Base-by-base conservation (phyloP, 352 stramenopile species). In the Phytophthora brassicae region DNA sequence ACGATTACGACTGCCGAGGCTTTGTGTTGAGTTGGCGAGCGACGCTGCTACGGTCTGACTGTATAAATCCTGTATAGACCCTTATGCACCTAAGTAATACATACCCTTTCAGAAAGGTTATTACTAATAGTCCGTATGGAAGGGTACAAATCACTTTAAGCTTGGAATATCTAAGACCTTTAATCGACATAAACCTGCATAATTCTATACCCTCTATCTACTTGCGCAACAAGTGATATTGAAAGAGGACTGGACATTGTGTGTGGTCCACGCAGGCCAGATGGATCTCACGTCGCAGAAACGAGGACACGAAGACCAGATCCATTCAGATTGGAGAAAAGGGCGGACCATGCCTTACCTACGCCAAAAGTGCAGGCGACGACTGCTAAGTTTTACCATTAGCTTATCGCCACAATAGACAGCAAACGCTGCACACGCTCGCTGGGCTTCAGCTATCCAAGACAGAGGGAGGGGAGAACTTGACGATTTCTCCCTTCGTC, bases 291-390 rank as follows among this genome's bases (percentile, higher is more conserved):
- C 56, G 60, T 73, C 65, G 65, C 65, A 73, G 56, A 74, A 68
- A 74, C 66, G 62, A 74, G 66, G 26, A 52, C 53, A 67, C 66
- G 41, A 74, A 22, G 44, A 52, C 45, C 58, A 66, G 54, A 66
- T 60, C 46, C 48, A 60, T 48, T 28, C 26, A 47, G 62, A 75
- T 71, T 56, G 50, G 60, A 57, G 54, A 67, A 49, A 63, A 68
- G 67, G 67, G 67, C 43, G 63, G 62, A 72, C 54, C 64, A 66
- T 22, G 24, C 41, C 42, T n/a, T n/a, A n/a, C 20, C 4, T 22
- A 9, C 41, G 22, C 42, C 20, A 39, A 16, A 64, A 35, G 22
- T 28, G 29, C n/a, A 17, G 26, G 28, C 19, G 52, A 7, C 12
- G 20, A 39, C n/a, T 44, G 38, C 8, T 17, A 24, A 17, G 13